Conservation (phyloP, 352 stramenopile genomes). For the Pythium chondricola region DNA sequence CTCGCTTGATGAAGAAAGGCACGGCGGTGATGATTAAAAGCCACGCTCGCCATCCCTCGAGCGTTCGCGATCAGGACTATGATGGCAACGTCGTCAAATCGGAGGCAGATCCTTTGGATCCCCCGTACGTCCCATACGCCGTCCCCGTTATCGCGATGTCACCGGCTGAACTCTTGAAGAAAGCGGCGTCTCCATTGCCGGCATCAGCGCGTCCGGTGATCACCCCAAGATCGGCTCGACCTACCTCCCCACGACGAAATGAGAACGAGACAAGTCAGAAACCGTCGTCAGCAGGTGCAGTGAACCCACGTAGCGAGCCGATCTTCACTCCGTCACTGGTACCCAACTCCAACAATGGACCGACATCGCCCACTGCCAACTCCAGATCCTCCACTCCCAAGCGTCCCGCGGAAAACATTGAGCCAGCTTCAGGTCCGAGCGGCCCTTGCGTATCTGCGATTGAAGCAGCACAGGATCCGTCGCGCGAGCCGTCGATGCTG, state of each 20-base stretch:
- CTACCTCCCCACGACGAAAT: not conserved
- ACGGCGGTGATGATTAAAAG: not conserved
- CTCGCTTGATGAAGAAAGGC: not conserved
- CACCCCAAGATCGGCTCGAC: slow-evolving; percentile 27
- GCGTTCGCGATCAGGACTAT: slow-evolving; percentile 11
- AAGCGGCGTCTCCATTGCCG: slow-evolving; percentile 25
- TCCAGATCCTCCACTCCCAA: too few relatives aligned
- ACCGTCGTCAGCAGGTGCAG: too few relatives aligned
- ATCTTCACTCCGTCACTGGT: not conserved
- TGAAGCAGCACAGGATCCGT: too few relatives aligned
- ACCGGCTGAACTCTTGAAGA: slow-evolving; percentile 46
- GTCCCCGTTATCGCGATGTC: slow-evolving; percentile 35
- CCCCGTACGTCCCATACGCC: not conserved
- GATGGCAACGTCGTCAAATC: not conserved
- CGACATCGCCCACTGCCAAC: too few relatives aligned
- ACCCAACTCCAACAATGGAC: too few relatives aligned
- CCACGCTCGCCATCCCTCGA: slow-evolving; percentile 11
- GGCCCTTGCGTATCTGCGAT: too few relatives aligned
- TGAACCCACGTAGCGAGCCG: not conserved
- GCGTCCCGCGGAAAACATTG: too few relatives aligned
- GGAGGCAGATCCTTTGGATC: too few relatives aligned
- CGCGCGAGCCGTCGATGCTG: not conserved
- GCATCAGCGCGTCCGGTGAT: slow-evolving; percentile 17
- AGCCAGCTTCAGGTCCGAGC: too few relatives aligned
- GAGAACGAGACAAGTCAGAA: too few relatives aligned